Evolutionary conservation across 2,329 filamentous ascomycete species (phyloP).

Genomic region (Fusarium sp.): DNA sequence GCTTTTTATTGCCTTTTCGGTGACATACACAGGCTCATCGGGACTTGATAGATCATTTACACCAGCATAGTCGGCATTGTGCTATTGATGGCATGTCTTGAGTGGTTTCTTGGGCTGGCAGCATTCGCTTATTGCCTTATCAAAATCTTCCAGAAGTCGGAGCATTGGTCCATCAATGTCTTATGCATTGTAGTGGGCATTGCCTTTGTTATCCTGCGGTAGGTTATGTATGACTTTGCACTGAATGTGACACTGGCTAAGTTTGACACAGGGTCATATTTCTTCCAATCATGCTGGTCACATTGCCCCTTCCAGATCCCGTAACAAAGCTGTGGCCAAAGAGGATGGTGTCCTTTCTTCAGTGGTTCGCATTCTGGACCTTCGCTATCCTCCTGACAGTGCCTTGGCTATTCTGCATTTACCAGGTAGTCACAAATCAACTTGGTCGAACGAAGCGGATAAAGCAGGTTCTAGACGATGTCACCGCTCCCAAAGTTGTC

Average conservation of each 20-base stretch:
- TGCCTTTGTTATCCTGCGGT: conserved; percentile 83
- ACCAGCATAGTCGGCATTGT: conserved; percentile 83
- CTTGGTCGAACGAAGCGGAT: conserved; percentile 85
- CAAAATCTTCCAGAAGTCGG: conserved; percentile 91
- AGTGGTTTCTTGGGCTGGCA: conserved; percentile 96
- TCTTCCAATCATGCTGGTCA: conserved; percentile 94
- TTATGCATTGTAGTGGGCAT: conserved; percentile 82
- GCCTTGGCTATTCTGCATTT: conserved; percentile 94
- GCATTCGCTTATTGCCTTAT: conserved; percentile 92
- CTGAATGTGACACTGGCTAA: background rate
- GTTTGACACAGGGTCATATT: conserved; percentile 75
- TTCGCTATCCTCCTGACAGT: conserved; percentile 88
- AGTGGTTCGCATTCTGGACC: conserved; percentile 97
- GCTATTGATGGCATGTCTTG: conserved; percentile 86
- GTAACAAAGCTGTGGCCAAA: conserved; percentile 80
- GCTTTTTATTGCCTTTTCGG: background rate
- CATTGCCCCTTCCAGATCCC: conserved; percentile 81
- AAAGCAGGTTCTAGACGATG: conserved; percentile 85
- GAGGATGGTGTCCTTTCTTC: conserved; percentile 77
- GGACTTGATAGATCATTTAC: conserved; percentile 79
- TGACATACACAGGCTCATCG: conserved; percentile 2
- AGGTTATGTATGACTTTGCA: conserved; percentile 47
- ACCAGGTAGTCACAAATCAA: conserved; percentile 88
- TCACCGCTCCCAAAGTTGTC: conserved; percentile 91
- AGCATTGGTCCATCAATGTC: conserved; percentile 84